A percentile compares a stretch with the other conserved stretches of the same genome.
These are phyloP conservation scores for Heimioporus sp. DNA, from an alignment of 768 basidiomycete genomes.

Conservation along the genomic window DNA sequence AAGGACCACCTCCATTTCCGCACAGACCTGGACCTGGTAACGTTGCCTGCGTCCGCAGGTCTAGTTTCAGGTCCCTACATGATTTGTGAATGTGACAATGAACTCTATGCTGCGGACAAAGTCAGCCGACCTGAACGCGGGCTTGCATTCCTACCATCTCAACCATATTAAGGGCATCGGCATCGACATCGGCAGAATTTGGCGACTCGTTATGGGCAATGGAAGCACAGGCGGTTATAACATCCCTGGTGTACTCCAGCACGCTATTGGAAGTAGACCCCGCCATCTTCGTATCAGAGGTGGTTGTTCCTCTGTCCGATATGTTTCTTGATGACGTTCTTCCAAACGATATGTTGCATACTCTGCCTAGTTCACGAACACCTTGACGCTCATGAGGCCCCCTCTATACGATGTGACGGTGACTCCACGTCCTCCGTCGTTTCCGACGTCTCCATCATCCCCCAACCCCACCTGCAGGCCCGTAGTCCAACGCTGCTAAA, in stretches of 20 bases:
- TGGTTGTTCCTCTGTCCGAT: conserved; percentile 5
- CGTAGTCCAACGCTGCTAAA: conserved; percentile 54
- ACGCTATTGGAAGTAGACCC: conserved; percentile 64
- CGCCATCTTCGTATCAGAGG: conserved; percentile 45
- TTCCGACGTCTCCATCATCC: conserved; percentile 50
- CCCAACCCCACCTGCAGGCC: conserved; percentile 35
- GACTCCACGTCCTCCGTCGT: conserved; percentile 52
- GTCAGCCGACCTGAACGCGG: conserved; percentile 34
- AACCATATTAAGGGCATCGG: conserved; percentile 46
- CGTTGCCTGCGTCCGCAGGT: conserved; percentile 47
- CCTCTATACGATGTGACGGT: conserved; percentile 37
- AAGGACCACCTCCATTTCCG: conserved; percentile 36
- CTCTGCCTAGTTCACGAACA: conserved; percentile 53
- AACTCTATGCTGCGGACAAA: conserved; percentile 65
- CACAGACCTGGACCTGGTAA: conserved; percentile 39
- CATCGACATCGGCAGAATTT: conserved; percentile 66
- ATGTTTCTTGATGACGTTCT: not conserved
- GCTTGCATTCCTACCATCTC: not conserved
- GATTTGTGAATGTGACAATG: conserved; percentile 51
- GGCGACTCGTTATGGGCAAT: conserved; percentile 50
- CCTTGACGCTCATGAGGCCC: conserved; percentile 55
- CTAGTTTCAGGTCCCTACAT: conserved; percentile 62
- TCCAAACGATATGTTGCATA: conserved; percentile 47
- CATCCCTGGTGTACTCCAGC: conserved; percentile 60
- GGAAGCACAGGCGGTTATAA: conserved; percentile 42